phyloP scores from a whole-genome alignment of 768 basidiomycete genomes.

The Hemileccinum impolitum region DNA sequence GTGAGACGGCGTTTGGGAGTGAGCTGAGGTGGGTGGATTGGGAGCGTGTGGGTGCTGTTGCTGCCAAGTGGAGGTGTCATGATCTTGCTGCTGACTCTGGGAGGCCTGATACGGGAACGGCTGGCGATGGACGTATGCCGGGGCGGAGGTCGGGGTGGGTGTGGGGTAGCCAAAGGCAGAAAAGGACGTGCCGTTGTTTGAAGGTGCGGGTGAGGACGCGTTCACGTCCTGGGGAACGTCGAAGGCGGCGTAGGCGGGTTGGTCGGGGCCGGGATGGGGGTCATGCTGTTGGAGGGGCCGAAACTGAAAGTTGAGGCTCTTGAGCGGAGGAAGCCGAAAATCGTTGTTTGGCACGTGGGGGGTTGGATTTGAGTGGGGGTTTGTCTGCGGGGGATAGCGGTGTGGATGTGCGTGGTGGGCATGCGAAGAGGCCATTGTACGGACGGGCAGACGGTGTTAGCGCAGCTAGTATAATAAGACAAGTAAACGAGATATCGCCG shows the following conservation, averaged over 20 bases:
- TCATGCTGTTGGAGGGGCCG: slow-evolving; percentile 29
- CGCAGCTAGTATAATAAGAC: too few species aligned
- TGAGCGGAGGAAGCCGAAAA: slow-evolving; percentile 66
- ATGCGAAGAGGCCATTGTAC: slow-evolving; percentile 46
- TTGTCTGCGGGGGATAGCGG: slow-evolving; percentile 13
- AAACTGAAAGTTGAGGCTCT: slow-evolving; percentile 65
- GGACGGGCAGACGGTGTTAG: too few species aligned
- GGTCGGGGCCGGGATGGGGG: slow-evolving; percentile 8
- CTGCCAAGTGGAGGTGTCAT: slow-evolving; percentile 18
- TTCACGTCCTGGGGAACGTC: slow-evolving; percentile 24
- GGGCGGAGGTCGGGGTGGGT: slow-evolving; percentile 19
- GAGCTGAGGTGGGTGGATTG: slow-evolving; percentile 5
- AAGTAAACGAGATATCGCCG: neutral
- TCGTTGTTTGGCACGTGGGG: slow-evolving; percentile 39
- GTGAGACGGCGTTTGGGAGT: slow-evolving; percentile 10
- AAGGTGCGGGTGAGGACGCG: neutral
- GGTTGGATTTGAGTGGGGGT: slow-evolving; percentile 27
- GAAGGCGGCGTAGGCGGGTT: slow-evolving; percentile 7
- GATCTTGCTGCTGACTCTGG: too few species aligned
- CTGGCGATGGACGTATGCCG: slow-evolving; percentile 22
- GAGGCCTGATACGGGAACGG: slow-evolving; percentile 8
- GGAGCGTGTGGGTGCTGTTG: slow-evolving; percentile 21
- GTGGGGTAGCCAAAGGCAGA: slow-evolving; percentile 22
- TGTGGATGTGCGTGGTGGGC: slow-evolving; percentile 33
- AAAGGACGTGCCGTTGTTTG: slow-evolving; percentile 15